Percentiles rank a stretch among this genome's conserved stretches.
Evolutionary conservation across 352 stramenopile genomes (phyloP).

Genomic region (Globisporangium spiculum): DNA sequence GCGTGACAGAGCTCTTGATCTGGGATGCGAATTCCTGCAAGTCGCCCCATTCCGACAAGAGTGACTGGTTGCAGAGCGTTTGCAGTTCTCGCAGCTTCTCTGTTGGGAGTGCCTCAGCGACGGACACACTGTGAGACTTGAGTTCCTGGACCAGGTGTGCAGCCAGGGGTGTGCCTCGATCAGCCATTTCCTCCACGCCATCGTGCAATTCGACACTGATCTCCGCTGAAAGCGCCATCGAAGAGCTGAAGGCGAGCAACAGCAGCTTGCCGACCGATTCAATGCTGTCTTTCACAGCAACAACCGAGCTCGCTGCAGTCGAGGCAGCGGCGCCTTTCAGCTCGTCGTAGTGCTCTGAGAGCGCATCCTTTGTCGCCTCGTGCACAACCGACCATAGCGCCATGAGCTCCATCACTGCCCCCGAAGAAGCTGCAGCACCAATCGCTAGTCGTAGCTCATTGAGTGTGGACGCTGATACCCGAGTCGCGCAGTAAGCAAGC

Average conservation of each 20-base stretch:
- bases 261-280: neutral
- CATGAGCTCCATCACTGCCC: slow-evolving; percentile 25
- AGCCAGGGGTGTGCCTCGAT: neutral
- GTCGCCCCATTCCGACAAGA: neutral
- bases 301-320: neutral
- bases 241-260: neutral
- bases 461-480: slow-evolving; percentile 11
- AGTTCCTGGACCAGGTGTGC: neutral
- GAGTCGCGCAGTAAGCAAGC: neutral
- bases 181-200: neutral
- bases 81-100: slow-evolving; percentile 9
- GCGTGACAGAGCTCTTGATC: neutral
- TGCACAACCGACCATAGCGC: slow-evolving; percentile 30
- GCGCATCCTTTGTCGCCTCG: slow-evolving; percentile 19
- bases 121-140: neutral
- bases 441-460: slow-evolving; percentile 24
- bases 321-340: neutral
- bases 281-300: neutral
- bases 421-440: slow-evolving; percentile 16
- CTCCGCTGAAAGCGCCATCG: neutral
- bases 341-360: slow-evolving; percentile 14
- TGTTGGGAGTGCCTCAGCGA: slow-evolving; percentile 11
- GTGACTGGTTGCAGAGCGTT: neutral
- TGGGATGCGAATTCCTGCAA: neutral
- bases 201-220: neutral